Conservation (phyloP, 192 early-diverging fungal genomes). For the Podila clonocystis region DNA sequence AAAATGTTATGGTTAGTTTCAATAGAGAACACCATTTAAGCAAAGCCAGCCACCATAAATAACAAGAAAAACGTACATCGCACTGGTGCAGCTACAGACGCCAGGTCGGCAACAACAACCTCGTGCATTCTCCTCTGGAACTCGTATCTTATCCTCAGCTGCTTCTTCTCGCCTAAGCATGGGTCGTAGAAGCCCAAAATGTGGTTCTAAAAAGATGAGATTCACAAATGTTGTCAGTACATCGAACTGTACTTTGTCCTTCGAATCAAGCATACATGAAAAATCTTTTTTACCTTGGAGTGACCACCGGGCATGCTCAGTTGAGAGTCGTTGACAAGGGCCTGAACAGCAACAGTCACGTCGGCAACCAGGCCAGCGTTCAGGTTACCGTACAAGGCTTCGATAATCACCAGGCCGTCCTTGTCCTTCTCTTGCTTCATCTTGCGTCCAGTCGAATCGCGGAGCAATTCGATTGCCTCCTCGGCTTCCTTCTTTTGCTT, state of each 20-base stretch:
- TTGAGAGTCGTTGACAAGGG: slow-evolving; percentile 85
- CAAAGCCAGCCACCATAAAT: background rate
- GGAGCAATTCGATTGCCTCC: slow-evolving; percentile 79
- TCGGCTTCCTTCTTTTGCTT: slow-evolving; percentile 80
- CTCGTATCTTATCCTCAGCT: slow-evolving; percentile 84
- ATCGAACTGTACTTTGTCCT: too few relatives aligned
- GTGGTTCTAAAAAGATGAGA: slow-evolving; percentile 64
- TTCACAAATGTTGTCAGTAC: slow-evolving; percentile 7
- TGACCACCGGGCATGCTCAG: slow-evolving; percentile 87
- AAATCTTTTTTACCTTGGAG: slow-evolving; percentile 74
- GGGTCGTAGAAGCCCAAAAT: slow-evolving; percentile 97
- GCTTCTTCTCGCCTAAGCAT: slow-evolving; percentile 87
- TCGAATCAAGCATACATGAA: too few relatives aligned
- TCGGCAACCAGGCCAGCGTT: slow-evolving; percentile 64
- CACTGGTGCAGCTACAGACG: slow-evolving; percentile 86
- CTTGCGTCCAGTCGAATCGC: slow-evolving; percentile 73
- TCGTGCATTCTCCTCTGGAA: slow-evolving; percentile 86
- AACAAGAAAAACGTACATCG: slow-evolving; percentile 58
- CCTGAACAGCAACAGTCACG: slow-evolving; percentile 88
- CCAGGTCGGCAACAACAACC: slow-evolving; percentile 80
- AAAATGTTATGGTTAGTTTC: background rate
- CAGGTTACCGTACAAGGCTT: slow-evolving; percentile 91
- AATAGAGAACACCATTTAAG: background rate
- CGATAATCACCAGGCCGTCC: slow-evolving; percentile 83
- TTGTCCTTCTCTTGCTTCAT: slow-evolving; percentile 71